Evolutionary conservation across 768 basidiomycete genomes (phyloP), one percentile per base, ranked within the genome.

Genomic region (Botryobasidium botryosum): DNA sequence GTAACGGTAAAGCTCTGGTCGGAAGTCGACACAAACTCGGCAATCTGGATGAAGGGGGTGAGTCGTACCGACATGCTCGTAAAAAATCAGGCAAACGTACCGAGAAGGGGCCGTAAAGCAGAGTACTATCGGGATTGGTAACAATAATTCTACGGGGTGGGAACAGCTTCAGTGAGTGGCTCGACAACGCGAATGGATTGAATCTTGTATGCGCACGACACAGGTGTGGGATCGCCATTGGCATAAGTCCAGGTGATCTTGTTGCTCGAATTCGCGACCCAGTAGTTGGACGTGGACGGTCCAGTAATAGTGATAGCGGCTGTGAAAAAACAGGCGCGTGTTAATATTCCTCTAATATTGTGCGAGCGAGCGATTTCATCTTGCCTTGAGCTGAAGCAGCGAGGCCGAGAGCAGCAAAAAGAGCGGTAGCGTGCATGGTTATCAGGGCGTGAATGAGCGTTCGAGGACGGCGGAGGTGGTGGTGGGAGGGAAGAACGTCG

Each of bases 61-160:
- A 33, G 10, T 10, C n/a, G 10, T n/a, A 33, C 10, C 32, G 10
- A 10, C 32, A 33, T 33, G 10, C 32, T 33, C 32, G 10, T 33
- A 7, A 24, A 41, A 26, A 26, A 26, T 25, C n/a, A 21, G 24
- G 32, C n/a, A 43, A 12, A 40, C 46, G 28, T 38, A 51, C 54
- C 10, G 57, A 57, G 52, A 63, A 65, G 10, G 43, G 42, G 25
- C 64, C 64, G 52, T 65, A 64, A 38, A 66, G 57, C 7, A 56
- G 56, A 28, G 35, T 38, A 42, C 53, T 57, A 43, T 60, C 47
- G 6, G 40, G 5, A 53, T 66, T 65, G 40, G 53, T 54, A 49
- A 66, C 46, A 29, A 55, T 40, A 31, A 66, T 59, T 35, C n/a
- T n/a, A n/a, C n/a, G n/a, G n/a, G n/a, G n/a, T n/a, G n/a, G n/a